Conservation (phyloP, 345 rosid genomes). For the Dimocarpus longan region DNA sequence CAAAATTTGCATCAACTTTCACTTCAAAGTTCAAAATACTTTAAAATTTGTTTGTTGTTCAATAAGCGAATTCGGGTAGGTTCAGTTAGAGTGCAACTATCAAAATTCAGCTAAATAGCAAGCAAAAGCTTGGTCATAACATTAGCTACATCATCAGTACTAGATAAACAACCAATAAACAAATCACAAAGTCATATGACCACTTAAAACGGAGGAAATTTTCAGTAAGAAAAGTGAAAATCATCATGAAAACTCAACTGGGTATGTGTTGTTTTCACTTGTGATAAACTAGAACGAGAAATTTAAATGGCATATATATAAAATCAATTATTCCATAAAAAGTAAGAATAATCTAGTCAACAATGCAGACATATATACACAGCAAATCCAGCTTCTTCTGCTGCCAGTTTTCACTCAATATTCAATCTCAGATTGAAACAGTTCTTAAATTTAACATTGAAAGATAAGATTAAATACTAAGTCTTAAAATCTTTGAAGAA, state of each 20-base stretch:
- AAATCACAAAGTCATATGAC: not conserved
- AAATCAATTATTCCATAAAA: too few species aligned
- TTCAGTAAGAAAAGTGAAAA: not conserved
- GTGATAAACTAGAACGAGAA: not conserved
- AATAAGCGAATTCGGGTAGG: not conserved
- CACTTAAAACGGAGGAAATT: not conserved
- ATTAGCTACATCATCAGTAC: not conserved
- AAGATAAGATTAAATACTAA: not conserved
- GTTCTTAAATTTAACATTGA: not conserved
- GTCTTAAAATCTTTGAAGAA: not conserved
- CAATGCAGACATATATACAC: not conserved
- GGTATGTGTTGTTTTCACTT: not conserved
- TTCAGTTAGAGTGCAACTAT: not conserved
- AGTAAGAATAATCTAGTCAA: not conserved
- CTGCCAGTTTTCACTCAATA: constrained; percentile 16
- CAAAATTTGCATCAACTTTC: constrained; percentile 8
- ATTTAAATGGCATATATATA: not conserved
- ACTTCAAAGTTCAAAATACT: not conserved
- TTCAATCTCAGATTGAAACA: constrained; percentile 13
- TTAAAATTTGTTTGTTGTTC: not conserved
- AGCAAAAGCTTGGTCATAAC: not conserved
- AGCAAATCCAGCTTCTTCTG: not conserved
- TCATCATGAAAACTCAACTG: not conserved
- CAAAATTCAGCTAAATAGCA: not conserved
- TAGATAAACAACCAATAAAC: not conserved